Conservation (phyloP, 2,329 filamentous ascomycete species). For the Stromatinia cepivora region DNA sequence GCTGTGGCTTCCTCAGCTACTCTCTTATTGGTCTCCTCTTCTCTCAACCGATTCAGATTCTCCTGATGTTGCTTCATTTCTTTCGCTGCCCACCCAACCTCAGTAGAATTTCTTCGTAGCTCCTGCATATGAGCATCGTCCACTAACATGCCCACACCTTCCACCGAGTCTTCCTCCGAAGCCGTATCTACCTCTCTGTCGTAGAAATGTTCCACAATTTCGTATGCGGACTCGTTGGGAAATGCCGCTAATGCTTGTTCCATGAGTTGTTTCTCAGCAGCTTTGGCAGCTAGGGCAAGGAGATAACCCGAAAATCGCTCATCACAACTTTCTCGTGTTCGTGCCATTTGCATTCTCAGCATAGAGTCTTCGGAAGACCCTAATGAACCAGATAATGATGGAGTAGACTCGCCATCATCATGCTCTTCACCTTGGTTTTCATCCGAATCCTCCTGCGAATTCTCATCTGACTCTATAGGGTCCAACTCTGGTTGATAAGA, state of each 20-base stretch:
- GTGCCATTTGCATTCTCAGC: slow-evolving; percentile 45
- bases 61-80: slow-evolving; percentile 43
- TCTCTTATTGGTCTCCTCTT: slow-evolving; percentile 40
- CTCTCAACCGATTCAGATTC: slow-evolving; percentile 38
- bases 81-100: slow-evolving; percentile 39
- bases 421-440: slow-evolving; percentile 39
- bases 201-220: slow-evolving; percentile 43
- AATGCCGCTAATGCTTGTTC: slow-evolving; percentile 76
- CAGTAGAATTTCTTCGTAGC: slow-evolving; percentile 37
- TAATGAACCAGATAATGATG: slow-evolving; percentile 39
- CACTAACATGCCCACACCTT: slow-evolving; percentile 37
- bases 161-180: slow-evolving; percentile 41
- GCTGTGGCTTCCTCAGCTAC: slow-evolving; percentile 40
- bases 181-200: slow-evolving; percentile 39
- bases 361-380: slow-evolving; percentile 41
- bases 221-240: slow-evolving; percentile 58
- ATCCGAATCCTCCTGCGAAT: slow-evolving; percentile 49
- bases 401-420: slow-evolving; percentile 35
- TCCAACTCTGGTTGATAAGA: slow-evolving; percentile 47
- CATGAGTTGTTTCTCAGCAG: slow-evolving; percentile 76
- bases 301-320: slow-evolving; percentile 75
- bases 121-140: slow-evolving; percentile 31
- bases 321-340: slow-evolving; percentile 68
- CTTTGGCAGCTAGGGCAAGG: slow-evolving; percentile 74
- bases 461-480: slow-evolving; percentile 40